Percentiles rank a stretch among this genome's conserved stretches.
phyloP scores from a whole-genome alignment of 148 eudicot genomes.

The Nyssa sinensis region DNA sequence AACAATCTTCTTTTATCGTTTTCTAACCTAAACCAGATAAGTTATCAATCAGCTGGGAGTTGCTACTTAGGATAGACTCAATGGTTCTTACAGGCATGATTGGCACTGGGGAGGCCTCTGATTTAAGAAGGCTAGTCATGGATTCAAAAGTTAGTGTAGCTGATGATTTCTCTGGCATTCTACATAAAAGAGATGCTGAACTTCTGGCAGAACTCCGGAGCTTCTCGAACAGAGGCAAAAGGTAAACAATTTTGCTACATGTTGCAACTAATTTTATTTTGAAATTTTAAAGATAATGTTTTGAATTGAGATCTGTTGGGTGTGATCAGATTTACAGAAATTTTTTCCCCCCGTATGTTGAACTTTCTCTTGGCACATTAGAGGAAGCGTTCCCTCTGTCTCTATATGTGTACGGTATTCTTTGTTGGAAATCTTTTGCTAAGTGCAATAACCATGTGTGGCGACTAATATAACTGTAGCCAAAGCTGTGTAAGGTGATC shows the following conservation, averaged over 20 bases:
- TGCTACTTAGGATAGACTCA: conserved; percentile 66
- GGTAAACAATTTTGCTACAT: conserved; percentile 26
- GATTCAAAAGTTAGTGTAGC: conserved; percentile 37
- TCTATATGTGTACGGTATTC: neutral
- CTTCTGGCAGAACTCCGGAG: conserved; percentile 48
- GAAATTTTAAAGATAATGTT: neutral
- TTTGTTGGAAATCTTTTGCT: neutral
- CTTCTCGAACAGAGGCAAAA: conserved; percentile 36
- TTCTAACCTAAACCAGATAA: conserved; percentile 32
- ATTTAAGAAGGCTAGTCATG: conserved; percentile 44
- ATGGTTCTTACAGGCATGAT: conserved; percentile 60
- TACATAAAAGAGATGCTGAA: conserved; percentile 45
- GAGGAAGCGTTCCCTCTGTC: neutral
- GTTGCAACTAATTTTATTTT: neutral
- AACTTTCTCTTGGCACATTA: neutral
- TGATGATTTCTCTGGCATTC: conserved; percentile 35
- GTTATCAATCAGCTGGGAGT: conserved; percentile 35
- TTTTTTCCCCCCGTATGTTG: neutral
- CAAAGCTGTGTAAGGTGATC: neutral
- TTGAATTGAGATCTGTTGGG: neutral
- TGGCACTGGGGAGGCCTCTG: conserved; percentile 50
- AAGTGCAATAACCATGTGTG: neutral
- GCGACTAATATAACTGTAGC: neutral
- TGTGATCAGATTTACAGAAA: neutral
- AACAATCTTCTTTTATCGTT: conserved; percentile 2